Evolutionary conservation across 345 rosid species (phyloP), one percentile per base, ranked within the genome.

Genomic region (Citrus australasica): DNA sequence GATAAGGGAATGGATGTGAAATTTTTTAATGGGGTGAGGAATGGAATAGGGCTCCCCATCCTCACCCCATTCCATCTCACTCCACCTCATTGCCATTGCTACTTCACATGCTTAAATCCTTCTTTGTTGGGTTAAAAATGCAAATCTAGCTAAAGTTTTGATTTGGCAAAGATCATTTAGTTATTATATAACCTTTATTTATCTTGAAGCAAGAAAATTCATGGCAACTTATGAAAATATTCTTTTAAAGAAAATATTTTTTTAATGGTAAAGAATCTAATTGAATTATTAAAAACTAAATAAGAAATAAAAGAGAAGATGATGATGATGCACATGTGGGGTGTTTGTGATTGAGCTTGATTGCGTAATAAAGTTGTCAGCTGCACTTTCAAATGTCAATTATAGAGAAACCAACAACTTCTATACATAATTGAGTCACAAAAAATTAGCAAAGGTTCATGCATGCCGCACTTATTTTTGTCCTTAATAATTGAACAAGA

Each of bases 1-100:
- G 1, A 35, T 6, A 0, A 1, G 0, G 1, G 1, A 35, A 35
- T 35, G 37, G 7, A 35, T 1, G 7, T 0, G 0, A 7, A 37
- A 37, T 7, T 37, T 37, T 37, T 37, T 37, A 37, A 37, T 37
- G 0, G 1, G 9, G 0, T 1, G 0, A 37, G 40, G 0, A 37
- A 37, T 5, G 9, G 2, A 2, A 37, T 7, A 37, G 0, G 4
- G 0, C 2, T 37, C 1, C 40, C 1, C 40, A 37, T 1, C 40
- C 40, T 4, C 40, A 37, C 9, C 9, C 9, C 40, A 37, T 8
- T 3, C 40, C 40, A 37, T 7, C 2, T 8, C 9, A 7, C 40
- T 37, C 40, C 40, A 37, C 2, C 2, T 7, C 40, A 37, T 37
- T 37, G 40, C 9, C 40, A 7, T 37, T 7, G 0, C 9, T 37